A percentile compares a stretch with the other conserved stretches of the same genome.
These are phyloP conservation scores for Chlamydomonas eustigma DNA, from an alignment of 139 green algal genomes.

Conservation along the genomic window DNA sequence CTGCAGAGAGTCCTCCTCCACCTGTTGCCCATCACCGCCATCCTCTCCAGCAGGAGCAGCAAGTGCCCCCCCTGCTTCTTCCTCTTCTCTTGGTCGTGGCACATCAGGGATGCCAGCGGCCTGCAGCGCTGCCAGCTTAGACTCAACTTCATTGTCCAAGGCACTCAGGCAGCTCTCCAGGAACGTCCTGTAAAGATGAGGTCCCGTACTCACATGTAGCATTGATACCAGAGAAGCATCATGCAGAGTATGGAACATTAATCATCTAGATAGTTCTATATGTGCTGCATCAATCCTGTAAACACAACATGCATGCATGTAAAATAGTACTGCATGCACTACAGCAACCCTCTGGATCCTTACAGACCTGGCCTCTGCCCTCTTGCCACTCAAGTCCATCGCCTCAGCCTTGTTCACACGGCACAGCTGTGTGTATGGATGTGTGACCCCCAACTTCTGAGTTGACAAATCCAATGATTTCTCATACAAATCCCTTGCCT, in stretches of 20 bases:
- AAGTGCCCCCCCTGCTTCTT: neutral
- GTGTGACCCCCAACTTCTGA: neutral
- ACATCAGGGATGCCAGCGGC: neutral
- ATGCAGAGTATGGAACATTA: too few relatives aligned
- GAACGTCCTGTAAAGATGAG: neutral
- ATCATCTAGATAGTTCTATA: too few relatives aligned
- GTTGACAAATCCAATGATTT: neutral
- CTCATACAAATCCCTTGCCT: neutral
- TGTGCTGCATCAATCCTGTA: too few relatives aligned
- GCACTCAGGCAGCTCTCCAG: neutral
- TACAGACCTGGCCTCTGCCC: neutral
- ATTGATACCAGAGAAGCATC: too few relatives aligned
- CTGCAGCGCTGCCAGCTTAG: neutral
- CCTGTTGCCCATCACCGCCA: neutral
- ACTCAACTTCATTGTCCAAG: neutral
- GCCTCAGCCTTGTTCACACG: constrained; percentile 8
- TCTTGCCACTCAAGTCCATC: neutral
- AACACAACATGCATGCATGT: too few relatives aligned
- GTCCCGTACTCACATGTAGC: too few relatives aligned
- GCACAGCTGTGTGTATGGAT: constrained; percentile 1
- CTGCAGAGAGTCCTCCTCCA: neutral
- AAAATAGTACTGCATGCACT: too few relatives aligned
- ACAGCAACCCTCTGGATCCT: too few relatives aligned
- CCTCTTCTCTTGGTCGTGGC: neutral
- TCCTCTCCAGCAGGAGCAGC: neutral